phyloP scores from a whole-genome alignment of 768 basidiomycete genomes.

The Tylopilus balloui region DNA sequence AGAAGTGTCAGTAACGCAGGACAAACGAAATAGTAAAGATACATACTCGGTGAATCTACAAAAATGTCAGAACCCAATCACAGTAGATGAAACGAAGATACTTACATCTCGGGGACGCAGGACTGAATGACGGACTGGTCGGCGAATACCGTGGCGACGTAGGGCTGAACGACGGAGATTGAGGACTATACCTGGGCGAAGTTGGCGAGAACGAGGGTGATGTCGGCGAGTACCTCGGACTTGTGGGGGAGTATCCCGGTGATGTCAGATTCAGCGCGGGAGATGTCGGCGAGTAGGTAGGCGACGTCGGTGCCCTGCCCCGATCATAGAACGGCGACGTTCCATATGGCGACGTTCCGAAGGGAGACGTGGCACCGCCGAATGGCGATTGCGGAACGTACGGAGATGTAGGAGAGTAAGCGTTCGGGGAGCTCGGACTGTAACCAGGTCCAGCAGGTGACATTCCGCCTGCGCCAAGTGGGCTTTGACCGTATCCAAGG shows the following conservation, averaged over 20 bases:
- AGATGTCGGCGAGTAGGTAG: conserved; percentile 86
- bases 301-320: conserved; percentile 65
- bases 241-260: conserved; percentile 63
- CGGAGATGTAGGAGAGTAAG: conserved; percentile 86
- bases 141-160: conserved; percentile 89
- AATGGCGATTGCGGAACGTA: conserved; percentile 86
- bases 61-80: conserved; percentile 3
- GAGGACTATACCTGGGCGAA: conserved; percentile 80
- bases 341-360: conserved; percentile 74
- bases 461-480: conserved; percentile 78
- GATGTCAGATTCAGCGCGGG: conserved; percentile 79
- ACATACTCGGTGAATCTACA: conserved; percentile 78
- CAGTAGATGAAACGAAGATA: conserved; percentile 10
- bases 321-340: conserved; percentile 81
- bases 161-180: conserved; percentile 87
- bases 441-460: conserved; percentile 86
- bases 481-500: conserved; percentile 80
- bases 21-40: conserved; percentile 7
- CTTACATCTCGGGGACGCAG: conserved; percentile 88
- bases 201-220: conserved; percentile 84
- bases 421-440: conserved; percentile 87
- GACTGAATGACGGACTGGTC: conserved; percentile 87
- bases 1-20: conserved; percentile 22
- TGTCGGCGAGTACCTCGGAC: conserved; percentile 81
- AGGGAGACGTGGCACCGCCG: conserved; percentile 76